A percentile compares a stretch with the other conserved stretches of the same genome.
These are phyloP conservation scores for Geum urbanum DNA, from an alignment of 306 rosid species.

Conservation along the genomic window DNA sequence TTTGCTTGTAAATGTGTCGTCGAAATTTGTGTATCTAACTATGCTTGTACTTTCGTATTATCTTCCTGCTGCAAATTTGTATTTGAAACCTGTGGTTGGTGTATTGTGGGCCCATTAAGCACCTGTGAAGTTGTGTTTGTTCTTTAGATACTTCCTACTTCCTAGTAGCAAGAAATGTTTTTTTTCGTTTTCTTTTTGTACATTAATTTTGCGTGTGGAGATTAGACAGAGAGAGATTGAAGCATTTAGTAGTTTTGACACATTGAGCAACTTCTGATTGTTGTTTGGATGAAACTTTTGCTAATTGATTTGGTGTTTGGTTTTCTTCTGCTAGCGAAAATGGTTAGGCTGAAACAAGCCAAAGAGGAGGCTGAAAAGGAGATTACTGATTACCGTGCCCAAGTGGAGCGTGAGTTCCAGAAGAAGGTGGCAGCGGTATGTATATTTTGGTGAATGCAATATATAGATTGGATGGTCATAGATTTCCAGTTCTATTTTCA, in stretches of 20 bases:
- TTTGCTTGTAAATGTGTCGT: conserved; percentile 2
- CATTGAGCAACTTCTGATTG: neutral
- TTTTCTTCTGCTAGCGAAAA: conserved; percentile 52
- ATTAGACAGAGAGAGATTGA: neutral
- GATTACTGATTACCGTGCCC: conserved; percentile 71
- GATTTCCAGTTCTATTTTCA: neutral
- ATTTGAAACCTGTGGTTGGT: neutral
- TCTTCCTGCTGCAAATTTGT: neutral
- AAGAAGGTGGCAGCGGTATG: conserved; percentile 68
- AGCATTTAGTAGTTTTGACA: neutral
- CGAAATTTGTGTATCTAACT: neutral
- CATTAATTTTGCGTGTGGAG: neutral
- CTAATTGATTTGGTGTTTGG: conserved; percentile 18
- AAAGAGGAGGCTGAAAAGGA: conserved; percentile 92
- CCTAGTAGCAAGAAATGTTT: neutral
- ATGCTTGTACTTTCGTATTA: neutral
- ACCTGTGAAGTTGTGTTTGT: neutral
- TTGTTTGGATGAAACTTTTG: neutral
- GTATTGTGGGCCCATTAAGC: neutral
- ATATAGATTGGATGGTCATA: neutral
- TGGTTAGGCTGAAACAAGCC: conserved; percentile 90
- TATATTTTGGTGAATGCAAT: conserved; percentile 5
- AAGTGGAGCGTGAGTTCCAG: conserved; percentile 74
- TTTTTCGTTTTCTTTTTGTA: neutral
- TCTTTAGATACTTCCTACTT: neutral